Base-by-base conservation (phyloP, 2,329 filamentous ascomycete species). In the Nigrospora sphaerica region DNA sequence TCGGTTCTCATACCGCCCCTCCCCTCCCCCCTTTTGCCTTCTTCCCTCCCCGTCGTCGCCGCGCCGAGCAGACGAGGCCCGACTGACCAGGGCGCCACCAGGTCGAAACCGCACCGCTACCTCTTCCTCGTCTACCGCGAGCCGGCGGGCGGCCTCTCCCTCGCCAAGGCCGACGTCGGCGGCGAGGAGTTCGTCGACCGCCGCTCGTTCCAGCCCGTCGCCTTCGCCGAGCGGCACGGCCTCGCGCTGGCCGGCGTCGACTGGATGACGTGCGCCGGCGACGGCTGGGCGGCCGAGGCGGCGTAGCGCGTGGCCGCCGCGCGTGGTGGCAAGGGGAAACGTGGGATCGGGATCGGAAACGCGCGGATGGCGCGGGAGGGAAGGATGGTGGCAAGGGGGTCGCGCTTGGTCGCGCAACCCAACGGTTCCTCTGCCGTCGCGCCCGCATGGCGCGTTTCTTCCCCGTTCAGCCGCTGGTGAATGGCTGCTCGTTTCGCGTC, bases 71-170 rank as follows among this genome's bases (percentile, higher is more conserved):
- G 14, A 12, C 10, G 13, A 32, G 23, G n/a, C 14, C 19, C 19
- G 19, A 23, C 19, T 23, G 19, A 23, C 19, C 33, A 14, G 13
- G 34, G 10, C 33, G 33, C 12, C 34, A 32, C 17, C 32, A 73
- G 70, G n/a, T 73, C 70, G 1, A 66, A 68, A 49, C 71, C 71
- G n/a, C 71, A 74, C 43, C 61, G 71, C 10, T 73, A 74, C 49
- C 51, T 73, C 4, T 72, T 74, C 50, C 58, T 74, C 2, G 58
- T 74, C 12, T 73, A 66, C 53, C 58, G 66, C 4, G 69, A 73
- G 50, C 68, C 69, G 0, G 46, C 54, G 3, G 58, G 53, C 5
- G 23, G 33, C 16, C 51, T 70, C 6, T 49, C 53, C 1, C 52
- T 73, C 3, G 50, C 52, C 12, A 69, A 70, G 43, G 64, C 64